Conservation (phyloP, 306 rosid genomes). For the Corylus americana region DNA sequence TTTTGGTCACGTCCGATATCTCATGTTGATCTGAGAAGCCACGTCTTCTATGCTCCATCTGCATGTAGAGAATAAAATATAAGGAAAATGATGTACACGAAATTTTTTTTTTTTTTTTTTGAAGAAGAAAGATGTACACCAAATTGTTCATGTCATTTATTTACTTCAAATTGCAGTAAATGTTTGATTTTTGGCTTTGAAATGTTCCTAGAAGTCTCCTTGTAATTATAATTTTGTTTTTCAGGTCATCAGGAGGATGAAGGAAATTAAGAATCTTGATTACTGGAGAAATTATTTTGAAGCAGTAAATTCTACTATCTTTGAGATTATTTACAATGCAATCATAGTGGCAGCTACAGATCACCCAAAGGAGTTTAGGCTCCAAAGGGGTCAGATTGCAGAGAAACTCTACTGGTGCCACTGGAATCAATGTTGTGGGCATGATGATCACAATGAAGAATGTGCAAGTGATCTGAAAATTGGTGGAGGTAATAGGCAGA, state of each 20-base stretch:
- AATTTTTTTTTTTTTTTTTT: too few relatives aligned
- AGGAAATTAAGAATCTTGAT: neutral
- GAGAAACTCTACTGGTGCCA: conserved; percentile 9
- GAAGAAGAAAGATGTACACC: neutral
- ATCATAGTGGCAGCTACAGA: conserved; percentile 24
- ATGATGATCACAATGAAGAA: neutral
- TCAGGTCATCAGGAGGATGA: conserved; percentile 17
- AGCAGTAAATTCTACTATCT: conserved; percentile 14
- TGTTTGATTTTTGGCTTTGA: neutral
- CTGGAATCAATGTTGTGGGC: neutral
- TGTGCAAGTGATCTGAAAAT: neutral
- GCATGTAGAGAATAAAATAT: neutral
- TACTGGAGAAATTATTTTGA: conserved; percentile 22
- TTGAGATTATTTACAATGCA: conserved; percentile 24
- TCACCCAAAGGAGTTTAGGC: conserved; percentile 14
- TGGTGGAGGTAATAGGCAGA: neutral
- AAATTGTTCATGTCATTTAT: neutral
- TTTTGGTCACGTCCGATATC: neutral
- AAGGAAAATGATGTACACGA: neutral
- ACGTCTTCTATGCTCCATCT: neutral
- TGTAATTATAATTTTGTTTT: neutral
- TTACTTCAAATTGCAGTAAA: neutral
- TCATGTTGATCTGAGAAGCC: neutral
- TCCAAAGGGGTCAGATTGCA: conserved; percentile 6
- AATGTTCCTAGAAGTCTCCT: neutral